Conservation (phyloP, 2,329 filamentous ascomycete genomes). For the Fusarium sp. region DNA sequence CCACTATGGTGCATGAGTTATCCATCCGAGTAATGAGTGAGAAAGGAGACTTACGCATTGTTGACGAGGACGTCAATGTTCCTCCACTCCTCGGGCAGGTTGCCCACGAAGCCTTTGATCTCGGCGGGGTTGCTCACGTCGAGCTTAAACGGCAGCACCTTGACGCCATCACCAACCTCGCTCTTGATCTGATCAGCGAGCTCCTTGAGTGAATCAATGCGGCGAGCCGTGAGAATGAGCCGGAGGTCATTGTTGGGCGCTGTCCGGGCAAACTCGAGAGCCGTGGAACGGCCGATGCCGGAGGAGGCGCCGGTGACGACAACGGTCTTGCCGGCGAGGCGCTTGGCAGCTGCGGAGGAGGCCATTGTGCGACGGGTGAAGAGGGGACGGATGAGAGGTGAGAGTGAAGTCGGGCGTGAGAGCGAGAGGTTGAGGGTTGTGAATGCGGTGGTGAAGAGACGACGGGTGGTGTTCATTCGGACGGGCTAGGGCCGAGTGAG, state of each 20-base stretch:
- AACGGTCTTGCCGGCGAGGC: constrained; percentile 92
- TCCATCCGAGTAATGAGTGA: neutral
- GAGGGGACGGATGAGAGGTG: constrained; percentile 12
- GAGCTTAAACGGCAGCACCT: constrained; percentile 84
- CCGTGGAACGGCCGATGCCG: constrained; percentile 85
- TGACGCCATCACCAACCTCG: constrained; percentile 82
- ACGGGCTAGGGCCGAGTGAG: constrained; percentile 9
- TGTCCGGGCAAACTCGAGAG: constrained; percentile 93
- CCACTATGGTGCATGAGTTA: constrained; percentile 66
- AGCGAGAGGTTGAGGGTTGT: constrained; percentile 32
- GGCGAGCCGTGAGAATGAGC: constrained; percentile 88
- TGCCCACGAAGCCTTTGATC: constrained; percentile 77
- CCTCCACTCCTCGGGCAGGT: constrained; percentile 83
- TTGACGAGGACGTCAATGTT: constrained; percentile 92
- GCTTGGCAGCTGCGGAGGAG: constrained; percentile 75
- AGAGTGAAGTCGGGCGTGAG: constrained; percentile 1
- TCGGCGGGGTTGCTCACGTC: constrained; percentile 87
- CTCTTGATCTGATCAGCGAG: constrained; percentile 80
- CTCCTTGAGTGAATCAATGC: constrained; percentile 81
- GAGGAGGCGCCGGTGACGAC: constrained; percentile 93
- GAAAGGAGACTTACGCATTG: constrained; percentile 78
- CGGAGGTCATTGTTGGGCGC: constrained; percentile 81
- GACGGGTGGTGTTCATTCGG: constrained; percentile 37
- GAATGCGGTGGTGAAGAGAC: constrained; percentile 25
- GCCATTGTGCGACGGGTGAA: constrained; percentile 55